Conservation (phyloP, 2,329 filamentous ascomycete species). For the Ceratocystis colombiana region DNA sequence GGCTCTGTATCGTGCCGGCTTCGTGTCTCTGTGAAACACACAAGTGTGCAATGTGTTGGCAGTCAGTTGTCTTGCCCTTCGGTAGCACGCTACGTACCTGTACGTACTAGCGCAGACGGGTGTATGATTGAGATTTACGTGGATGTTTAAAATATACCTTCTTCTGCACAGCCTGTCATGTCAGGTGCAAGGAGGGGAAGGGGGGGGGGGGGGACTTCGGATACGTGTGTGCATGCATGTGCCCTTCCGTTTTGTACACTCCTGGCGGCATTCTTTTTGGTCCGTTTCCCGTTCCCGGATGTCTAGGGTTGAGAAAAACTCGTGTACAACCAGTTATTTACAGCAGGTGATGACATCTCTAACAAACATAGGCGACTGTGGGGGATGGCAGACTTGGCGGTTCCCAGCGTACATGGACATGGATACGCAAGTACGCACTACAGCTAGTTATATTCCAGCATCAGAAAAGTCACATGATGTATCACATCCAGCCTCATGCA, state of each 20-base stretch:
- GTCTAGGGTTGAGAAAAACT: neutral
- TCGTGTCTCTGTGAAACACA: neutral
- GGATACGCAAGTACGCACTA: no score
- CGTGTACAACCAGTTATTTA: no score
- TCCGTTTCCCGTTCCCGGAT: neutral
- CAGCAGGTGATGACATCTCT: no score
- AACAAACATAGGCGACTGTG: no score
- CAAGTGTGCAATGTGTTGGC: constrained; percentile 10
- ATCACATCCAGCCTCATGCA: neutral
- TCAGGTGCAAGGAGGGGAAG: neutral
- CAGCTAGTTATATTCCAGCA: neutral
- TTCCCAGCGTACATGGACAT: no score
- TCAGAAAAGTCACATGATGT: neutral
- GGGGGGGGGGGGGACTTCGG: neutral
- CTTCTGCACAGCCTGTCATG: neutral
- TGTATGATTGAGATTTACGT: no score
- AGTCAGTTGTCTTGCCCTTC: constrained; percentile 4
- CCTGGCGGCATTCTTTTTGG: neutral
- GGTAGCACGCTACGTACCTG: neutral
- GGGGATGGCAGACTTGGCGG: no score
- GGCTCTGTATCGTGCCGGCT: neutral
- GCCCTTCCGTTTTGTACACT: neutral
- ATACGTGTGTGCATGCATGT: neutral
- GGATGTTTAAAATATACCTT: neutral
- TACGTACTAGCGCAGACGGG: neutral